Evolutionary conservation across 495 filamentous ascomycete genomes (phyloP), one percentile per base, ranked within the genome.

Genomic region (Acidomyces sp.): DNA sequence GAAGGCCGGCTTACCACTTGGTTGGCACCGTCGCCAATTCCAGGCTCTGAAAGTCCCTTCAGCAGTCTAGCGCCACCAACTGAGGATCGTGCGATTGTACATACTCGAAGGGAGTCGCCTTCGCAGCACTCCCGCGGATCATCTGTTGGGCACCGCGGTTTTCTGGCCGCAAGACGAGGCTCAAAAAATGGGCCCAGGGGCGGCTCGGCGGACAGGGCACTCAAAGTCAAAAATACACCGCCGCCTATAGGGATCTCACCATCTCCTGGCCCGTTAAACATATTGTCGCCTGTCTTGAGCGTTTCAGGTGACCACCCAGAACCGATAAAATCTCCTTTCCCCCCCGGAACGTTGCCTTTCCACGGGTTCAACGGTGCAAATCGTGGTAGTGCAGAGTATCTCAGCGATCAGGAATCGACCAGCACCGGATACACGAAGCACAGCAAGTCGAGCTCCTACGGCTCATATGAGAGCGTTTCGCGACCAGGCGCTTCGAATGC

Each of bases 101-200:
- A 6, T 17, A 24, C 20, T 6, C 6, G 9, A 28, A 6, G 18
- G 7, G 34, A 16, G 20, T 34, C 5, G n/a, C 31, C 16, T 9
- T 17, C 10, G 17, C 15, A 39, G 9, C 36, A 39, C 21, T 12
- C n/a, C 12, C 34, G 34, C 17, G 34, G 6, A 4, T 17, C 16
- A 9, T 27, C 37, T 11, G 43, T 51, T n/a, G 48, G 48, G 20
- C 48, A 51, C 24, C 42, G 48, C 11, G 48, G 48, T 6, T 51
- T 51, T 33, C 26, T 35, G n/a, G 48, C 48, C 6, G 48, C 48
- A 10, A 31, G 48, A 18, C 41, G 24, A n/a, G 32, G 34, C n/a
- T 40, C 3, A 16, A 3, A 10, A 32, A 13, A 34, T 32, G 26
- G 5, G 15, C 30, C 4, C 15, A n/a, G n/a, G n/a, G n/a, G n/a